phyloP scores from a whole-genome alignment of 805 yeast genomes.

The Cyberlindnera americana region DNA sequence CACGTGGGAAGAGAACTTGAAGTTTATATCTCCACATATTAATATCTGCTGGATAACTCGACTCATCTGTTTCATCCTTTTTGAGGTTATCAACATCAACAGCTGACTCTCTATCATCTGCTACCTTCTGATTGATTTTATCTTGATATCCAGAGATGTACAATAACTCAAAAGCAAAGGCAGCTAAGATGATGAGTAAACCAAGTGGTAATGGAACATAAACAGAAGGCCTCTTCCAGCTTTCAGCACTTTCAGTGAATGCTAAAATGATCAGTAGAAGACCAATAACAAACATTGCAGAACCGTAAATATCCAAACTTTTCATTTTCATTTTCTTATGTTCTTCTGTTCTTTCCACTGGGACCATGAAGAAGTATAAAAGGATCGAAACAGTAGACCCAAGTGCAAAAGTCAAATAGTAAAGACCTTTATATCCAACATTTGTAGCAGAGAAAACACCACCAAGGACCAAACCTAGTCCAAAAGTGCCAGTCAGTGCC shows the following conservation, averaged over 20 bases:
- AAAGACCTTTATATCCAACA: constrained; percentile 39
- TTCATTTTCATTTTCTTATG: constrained; percentile 18
- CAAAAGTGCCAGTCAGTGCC: constrained; percentile 32
- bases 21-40: constrained; percentile 13
- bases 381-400: constrained; percentile 22
- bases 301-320: constrained; percentile 36
- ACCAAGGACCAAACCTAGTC: constrained; percentile 40
- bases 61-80: background rate
- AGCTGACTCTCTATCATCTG: background rate
- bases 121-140: constrained; percentile 1
- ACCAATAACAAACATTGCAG: constrained; percentile 33
- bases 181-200: constrained; percentile 26
- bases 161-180: constrained; percentile 31
- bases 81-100: background rate
- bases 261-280: constrained; percentile 39
- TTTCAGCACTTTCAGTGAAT: constrained; percentile 42
- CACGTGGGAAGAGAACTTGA: constrained; percentile 29
- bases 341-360: constrained; percentile 28
- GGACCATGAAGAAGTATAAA: constrained; percentile 28
- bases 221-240: constrained; percentile 39
- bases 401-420: constrained; percentile 36
- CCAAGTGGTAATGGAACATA: constrained; percentile 43
- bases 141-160: constrained; percentile 19
- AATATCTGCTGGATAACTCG: background rate
- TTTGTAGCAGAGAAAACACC: constrained; percentile 39